Evolutionary conservation across 2,329 filamentous ascomycete genomes (phyloP).

Genomic region (Penicillium sclerotiorum): DNA sequence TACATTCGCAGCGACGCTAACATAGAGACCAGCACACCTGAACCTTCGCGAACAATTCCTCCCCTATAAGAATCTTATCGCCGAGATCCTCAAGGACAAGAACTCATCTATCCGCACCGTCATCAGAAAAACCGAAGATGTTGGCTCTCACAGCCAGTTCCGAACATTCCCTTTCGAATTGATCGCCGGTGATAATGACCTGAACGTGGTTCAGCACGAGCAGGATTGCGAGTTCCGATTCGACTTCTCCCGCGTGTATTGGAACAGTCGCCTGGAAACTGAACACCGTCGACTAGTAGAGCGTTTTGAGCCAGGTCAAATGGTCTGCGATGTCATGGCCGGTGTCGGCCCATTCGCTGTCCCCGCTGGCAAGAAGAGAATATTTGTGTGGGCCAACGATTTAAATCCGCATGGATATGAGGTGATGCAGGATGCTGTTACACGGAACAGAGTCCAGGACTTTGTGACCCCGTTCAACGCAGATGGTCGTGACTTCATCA

Average conservation of each 20-base stretch:
- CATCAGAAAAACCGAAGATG: constrained; percentile 92
- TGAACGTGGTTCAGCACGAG: constrained; percentile 82
- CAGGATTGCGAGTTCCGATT: constrained; percentile 86
- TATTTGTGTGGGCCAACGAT: constrained; percentile 96
- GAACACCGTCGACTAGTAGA: constrained; percentile 82
- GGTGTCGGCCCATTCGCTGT: constrained; percentile 94
- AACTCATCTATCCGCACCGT: constrained; percentile 80
- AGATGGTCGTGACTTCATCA: constrained; percentile 82
- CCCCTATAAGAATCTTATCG: constrained; percentile 84
- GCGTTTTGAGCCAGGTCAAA: constrained; percentile 79
- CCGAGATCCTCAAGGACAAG: constrained; percentile 85
- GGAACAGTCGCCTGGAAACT: constrained; percentile 88
- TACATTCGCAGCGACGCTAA: constrained; percentile 11
- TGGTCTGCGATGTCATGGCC: constrained; percentile 95
- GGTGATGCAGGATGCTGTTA: constrained; percentile 69
- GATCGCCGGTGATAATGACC: constrained; percentile 75
- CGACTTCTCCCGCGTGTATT: constrained; percentile 96
- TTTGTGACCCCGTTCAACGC: constrained; percentile 80
- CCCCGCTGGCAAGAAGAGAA: constrained; percentile 83
- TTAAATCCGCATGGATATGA: constrained; percentile 87
- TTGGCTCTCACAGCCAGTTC: constrained; percentile 82
- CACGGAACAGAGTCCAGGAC: constrained; percentile 74
- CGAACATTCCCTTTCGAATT: constrained; percentile 93
- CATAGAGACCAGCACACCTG: constrained; percentile 67
- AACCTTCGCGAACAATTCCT: constrained; percentile 83